phyloP scores from a whole-genome alignment of 768 basidiomycete species.

The Naematelia aurantialba region DNA sequence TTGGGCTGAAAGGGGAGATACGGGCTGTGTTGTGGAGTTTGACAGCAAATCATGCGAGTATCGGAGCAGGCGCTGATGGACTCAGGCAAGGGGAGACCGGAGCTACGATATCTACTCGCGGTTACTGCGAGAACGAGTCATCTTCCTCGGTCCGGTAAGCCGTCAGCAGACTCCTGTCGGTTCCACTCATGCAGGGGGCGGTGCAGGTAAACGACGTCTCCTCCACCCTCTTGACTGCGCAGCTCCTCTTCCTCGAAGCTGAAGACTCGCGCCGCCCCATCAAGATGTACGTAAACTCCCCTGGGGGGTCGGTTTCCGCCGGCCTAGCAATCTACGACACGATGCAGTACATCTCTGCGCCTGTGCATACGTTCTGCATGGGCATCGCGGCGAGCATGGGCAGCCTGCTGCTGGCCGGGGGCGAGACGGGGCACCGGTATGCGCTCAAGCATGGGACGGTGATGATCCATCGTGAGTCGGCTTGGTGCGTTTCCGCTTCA shows the following conservation, averaged over 20 bases:
- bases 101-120: slow-evolving; percentile 92
- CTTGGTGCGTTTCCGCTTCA: not conserved
- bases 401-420: slow-evolving; percentile 83
- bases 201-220: slow-evolving; percentile 80
- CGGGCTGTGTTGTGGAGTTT: not conserved
- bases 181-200: not conserved
- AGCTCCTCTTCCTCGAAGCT: slow-evolving; percentile 91
- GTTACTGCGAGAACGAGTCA: slow-evolving; percentile 83
- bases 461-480: slow-evolving; percentile 88
- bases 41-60: no score
- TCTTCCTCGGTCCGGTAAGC: slow-evolving; percentile 84
- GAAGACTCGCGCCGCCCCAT: slow-evolving; percentile 92
- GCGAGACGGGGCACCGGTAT: slow-evolving; percentile 84
- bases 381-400: slow-evolving; percentile 97
- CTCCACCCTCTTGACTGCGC: slow-evolving; percentile 81
- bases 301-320: slow-evolving; percentile 91
- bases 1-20: not conserved
- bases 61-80: not conserved
- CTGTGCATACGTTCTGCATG: slow-evolving; percentile 94
- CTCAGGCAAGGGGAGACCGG: slow-evolving; percentile 47
- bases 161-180: not conserved
- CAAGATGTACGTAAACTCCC: slow-evolving; percentile 94
- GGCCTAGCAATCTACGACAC: slow-evolving; percentile 97
- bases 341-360: slow-evolving; percentile 88
- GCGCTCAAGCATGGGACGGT: slow-evolving; percentile 90